These are phyloP conservation scores for Polytrichum formosum DNA, from an alignment of 225 moss, liverwort and hornwort species.

Conservation along the genomic window DNA sequence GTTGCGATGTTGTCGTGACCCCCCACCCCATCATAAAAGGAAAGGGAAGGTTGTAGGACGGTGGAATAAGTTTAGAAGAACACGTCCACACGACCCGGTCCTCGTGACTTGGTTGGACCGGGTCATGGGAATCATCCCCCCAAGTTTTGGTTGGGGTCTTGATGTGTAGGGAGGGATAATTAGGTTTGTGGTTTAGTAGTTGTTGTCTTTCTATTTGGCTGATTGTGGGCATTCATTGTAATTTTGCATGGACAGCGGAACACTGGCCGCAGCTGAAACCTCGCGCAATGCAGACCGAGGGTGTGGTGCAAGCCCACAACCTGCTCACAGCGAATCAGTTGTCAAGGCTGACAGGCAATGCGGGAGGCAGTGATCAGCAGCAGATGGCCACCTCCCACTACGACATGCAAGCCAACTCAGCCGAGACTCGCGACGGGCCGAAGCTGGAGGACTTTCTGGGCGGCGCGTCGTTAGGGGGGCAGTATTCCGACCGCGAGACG, in stretches of 20 bases:
- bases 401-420: conserved; percentile 58
- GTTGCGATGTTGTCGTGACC: no score
- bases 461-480: conserved; percentile 87
- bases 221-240: conserved; percentile 1
- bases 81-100: background rate
- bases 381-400: conserved; percentile 65
- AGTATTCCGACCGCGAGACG: conserved; percentile 79
- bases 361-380: conserved; percentile 60
- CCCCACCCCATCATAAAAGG: no score
- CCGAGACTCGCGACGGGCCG: conserved; percentile 69
- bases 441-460: conserved; percentile 98
- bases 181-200: background rate
- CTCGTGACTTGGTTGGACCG: background rate
- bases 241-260: conserved; percentile 29
- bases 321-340: conserved; percentile 82
- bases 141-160: background rate
- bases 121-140: background rate
- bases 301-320: conserved; percentile 63
- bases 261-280: conserved; percentile 44
- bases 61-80: background rate
- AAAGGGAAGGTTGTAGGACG: background rate
- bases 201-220: background rate
- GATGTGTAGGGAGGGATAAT: background rate
- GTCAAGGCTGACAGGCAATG: conserved; percentile 79
- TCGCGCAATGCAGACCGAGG: conserved; percentile 63